A percentile compares a stretch with the other conserved stretches of the same genome.
phyloP scores from a whole-genome alignment of 176 grass and related monocot species.

The Musa schizocarpa region DNA sequence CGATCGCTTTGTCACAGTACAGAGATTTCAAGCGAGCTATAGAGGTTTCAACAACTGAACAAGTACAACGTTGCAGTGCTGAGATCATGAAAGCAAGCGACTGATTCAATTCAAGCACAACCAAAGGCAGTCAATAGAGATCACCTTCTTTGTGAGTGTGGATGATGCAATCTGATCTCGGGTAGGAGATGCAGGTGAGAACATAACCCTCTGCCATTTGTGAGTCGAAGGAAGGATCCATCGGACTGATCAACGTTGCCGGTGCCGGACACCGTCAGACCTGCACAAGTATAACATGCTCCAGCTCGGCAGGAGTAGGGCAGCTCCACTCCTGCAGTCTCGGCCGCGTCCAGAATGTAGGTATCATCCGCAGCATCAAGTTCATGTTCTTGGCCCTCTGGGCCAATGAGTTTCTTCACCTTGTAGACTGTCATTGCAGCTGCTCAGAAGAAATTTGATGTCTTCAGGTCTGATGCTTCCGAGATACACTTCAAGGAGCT shows the following conservation, averaged over 20 bases:
- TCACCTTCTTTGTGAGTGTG: slow-evolving; percentile 85
- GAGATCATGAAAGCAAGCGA: neutral
- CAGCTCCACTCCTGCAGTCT: too few species aligned
- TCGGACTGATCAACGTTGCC: slow-evolving; percentile 43
- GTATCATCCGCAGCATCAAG: slow-evolving; percentile 66
- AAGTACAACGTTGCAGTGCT: neutral
- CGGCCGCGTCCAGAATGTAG: slow-evolving; percentile 69
- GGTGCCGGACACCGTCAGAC: slow-evolving; percentile 31
- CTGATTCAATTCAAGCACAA: neutral
- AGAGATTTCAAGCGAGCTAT: too few species aligned
- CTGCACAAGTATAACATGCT: slow-evolving; percentile 77
- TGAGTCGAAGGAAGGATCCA: slow-evolving; percentile 57
- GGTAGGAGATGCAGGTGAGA: slow-evolving; percentile 75
- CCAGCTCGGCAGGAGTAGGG: slow-evolving; percentile 64
- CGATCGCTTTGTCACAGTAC: too few species aligned
- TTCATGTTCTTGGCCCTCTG: slow-evolving; percentile 43
- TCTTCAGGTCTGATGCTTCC: slow-evolving; percentile 26
- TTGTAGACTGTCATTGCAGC: slow-evolving; percentile 57
- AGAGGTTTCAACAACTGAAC: too few species aligned
- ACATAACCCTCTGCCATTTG: slow-evolving; percentile 66
- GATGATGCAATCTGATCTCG: slow-evolving; percentile 61
- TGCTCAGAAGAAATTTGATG: slow-evolving; percentile 36
- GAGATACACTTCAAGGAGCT: slow-evolving; percentile 31
- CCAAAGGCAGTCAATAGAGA: slow-evolving; percentile 37
- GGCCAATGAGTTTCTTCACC: slow-evolving; percentile 65